A percentile compares a stretch with the other conserved stretches of the same genome.
Evolutionary conservation across 345 rosid species (phyloP).

Genomic region (Hevea brasiliensis): DNA sequence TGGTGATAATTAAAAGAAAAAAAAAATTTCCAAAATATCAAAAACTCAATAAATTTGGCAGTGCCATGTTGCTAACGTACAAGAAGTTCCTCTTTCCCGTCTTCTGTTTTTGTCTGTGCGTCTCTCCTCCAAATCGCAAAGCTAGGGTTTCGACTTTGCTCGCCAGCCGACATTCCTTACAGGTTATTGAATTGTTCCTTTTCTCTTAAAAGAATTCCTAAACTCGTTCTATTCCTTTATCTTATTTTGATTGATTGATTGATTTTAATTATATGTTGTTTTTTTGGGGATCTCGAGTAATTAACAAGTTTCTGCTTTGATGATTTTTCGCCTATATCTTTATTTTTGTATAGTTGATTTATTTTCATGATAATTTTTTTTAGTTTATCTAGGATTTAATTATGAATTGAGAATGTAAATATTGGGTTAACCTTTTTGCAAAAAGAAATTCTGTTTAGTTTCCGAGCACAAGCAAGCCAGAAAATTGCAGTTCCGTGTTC

Average conservation of each 20-base stretch:
- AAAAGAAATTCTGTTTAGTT: background rate
- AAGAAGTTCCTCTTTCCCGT: background rate
- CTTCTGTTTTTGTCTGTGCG: background rate
- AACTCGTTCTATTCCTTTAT: background rate
- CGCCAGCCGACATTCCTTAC: background rate
- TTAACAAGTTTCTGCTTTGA: background rate
- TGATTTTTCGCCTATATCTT: background rate
- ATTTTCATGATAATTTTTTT: background rate
- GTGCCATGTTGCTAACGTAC: too few species aligned
- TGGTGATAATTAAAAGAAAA: too few species aligned
- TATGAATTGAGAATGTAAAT: background rate
- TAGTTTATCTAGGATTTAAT: too few species aligned
- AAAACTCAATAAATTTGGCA: background rate
- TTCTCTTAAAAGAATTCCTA: background rate
- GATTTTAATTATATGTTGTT: background rate
- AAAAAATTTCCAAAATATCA: background rate
- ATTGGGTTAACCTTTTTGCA: background rate
- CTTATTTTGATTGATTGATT: too few species aligned
- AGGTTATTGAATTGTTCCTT: background rate
- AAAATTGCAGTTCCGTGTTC: background rate
- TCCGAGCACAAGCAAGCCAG: background rate
- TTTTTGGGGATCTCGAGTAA: background rate
- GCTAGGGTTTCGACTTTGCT: background rate
- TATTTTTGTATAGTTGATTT: background rate
- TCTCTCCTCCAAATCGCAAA: background rate